Evolutionary conservation across 371 early-diverging fungal genomes (phyloP).

Genomic region (Mortierella sp.): DNA sequence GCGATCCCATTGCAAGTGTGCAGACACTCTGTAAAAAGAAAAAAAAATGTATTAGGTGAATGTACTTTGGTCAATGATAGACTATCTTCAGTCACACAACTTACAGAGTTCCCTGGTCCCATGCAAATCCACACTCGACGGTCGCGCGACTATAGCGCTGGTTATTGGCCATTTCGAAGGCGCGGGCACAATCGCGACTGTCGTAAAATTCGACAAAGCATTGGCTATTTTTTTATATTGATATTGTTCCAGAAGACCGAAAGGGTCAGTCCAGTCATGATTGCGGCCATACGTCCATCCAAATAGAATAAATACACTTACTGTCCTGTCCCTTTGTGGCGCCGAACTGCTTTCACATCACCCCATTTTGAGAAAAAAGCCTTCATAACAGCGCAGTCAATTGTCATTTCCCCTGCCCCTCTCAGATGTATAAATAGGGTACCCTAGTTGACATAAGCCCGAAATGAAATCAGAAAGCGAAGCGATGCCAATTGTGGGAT

Average conservation of each 20-base stretch:
- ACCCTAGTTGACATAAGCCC: conserved; percentile 14
- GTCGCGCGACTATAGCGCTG: conserved; percentile 13
- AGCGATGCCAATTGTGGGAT: neutral
- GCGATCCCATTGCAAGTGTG: no score
- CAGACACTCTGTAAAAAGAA: no score
- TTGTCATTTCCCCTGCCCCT: conserved; percentile 5
- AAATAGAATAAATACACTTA: neutral
- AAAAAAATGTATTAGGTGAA: no score
- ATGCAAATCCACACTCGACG: conserved; percentile 27
- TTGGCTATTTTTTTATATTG: conserved; percentile 20
- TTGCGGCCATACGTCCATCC: no score
- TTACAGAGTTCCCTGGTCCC: conserved; percentile 35
- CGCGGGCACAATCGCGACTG: conserved; percentile 33
- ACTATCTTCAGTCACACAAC: neutral
- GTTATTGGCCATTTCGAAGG: conserved; percentile 27
- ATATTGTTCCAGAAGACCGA: no score
- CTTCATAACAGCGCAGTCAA: conserved; percentile 12
- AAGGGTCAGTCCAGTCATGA: no score
- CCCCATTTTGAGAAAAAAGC: conserved; percentile 28
- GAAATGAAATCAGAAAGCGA: no score
- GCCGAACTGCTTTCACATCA: conserved; percentile 23
- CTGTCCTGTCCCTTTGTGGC: conserved; percentile 8
- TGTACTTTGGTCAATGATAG: no score
- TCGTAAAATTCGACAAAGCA: conserved; percentile 47
- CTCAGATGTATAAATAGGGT: conserved; percentile 26